Evolutionary conservation across 139 green algal species (phyloP).

Genomic region (Chlamydomonas applanata): DNA sequence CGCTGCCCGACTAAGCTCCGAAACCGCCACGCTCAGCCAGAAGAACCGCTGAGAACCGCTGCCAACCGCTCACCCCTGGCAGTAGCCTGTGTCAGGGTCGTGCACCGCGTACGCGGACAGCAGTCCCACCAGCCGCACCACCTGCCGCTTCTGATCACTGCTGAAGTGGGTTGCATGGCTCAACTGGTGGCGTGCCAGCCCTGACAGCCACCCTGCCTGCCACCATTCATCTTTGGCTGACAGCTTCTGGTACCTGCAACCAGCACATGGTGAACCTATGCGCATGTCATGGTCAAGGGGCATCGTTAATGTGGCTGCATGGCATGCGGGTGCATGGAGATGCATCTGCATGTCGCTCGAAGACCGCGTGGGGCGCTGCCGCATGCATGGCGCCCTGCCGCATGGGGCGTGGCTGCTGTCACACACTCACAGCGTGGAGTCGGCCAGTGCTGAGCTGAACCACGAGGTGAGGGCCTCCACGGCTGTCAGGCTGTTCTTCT

Average conservation of each 20-base stretch:
- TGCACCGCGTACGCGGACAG: conserved; percentile 81
- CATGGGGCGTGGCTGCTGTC: too few relatives aligned
- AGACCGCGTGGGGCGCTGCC: too few relatives aligned
- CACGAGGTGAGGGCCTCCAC: conserved; percentile 4
- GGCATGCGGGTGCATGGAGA: too few relatives aligned
- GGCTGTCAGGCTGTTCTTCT: conserved; percentile 26
- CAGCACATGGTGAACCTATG: neutral
- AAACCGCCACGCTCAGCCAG: neutral
- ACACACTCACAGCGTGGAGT: neutral
- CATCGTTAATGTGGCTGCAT: neutral
- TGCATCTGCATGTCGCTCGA: too few relatives aligned
- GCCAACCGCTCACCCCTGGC: conserved; percentile 61
- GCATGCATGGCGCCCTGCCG: too few relatives aligned
- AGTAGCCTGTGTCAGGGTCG: conserved; percentile 83
- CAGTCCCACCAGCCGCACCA: conserved; percentile 63
- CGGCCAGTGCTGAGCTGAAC: conserved; percentile 18
- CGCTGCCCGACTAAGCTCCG: too few relatives aligned
- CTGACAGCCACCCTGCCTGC: neutral
- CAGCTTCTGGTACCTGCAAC: conserved; percentile 13
- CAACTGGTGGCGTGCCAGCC: conserved; percentile 28
- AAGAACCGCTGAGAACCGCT: neutral
- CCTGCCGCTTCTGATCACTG: conserved; percentile 29
- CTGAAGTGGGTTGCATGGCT: conserved; percentile 43
- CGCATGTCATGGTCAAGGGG: neutral
- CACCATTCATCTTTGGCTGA: neutral